phyloP scores from a whole-genome alignment of 148 eudicot species.

The Cornus controversa region DNA sequence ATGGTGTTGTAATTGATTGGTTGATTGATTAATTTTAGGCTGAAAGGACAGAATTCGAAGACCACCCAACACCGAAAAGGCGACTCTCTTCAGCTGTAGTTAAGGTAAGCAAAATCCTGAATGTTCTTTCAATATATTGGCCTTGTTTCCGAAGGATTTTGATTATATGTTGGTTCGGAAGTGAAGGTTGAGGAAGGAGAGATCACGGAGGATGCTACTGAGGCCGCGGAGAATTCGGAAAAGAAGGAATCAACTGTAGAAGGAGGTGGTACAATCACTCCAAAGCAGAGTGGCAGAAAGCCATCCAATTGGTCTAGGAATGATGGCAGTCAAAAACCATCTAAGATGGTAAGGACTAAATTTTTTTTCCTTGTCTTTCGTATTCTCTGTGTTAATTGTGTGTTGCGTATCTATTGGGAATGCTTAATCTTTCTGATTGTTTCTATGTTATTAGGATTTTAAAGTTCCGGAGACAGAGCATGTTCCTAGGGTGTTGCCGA shows the following conservation, averaged over 20 bases:
- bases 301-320: slow-evolving; percentile 36
- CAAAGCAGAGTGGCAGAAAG: slow-evolving; percentile 40
- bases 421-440: neutral
- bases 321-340: slow-evolving; percentile 47
- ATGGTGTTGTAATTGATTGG: slow-evolving; percentile 2
- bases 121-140: neutral
- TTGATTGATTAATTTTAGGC: slow-evolving; percentile 40
- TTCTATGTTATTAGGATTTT: slow-evolving; percentile 46
- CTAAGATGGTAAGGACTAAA: slow-evolving; percentile 40
- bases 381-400: neutral
- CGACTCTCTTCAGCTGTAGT: slow-evolving; percentile 84
- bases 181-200: slow-evolving; percentile 77
- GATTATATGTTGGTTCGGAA: slow-evolving; percentile 4
- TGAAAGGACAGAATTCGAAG: slow-evolving; percentile 61
- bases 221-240: slow-evolving; percentile 22
- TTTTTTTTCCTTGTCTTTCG: neutral
- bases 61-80: slow-evolving; percentile 77
- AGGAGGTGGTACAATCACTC: slow-evolving; percentile 9
- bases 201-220: slow-evolving; percentile 44
- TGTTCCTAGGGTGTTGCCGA: slow-evolving; percentile 76
- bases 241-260: slow-evolving; percentile 39
- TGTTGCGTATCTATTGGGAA: neutral
- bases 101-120: slow-evolving; percentile 44
- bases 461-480: slow-evolving; percentile 53
- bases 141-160: neutral